Percentiles rank a stretch among this genome's conserved stretches.
Evolutionary conservation across 768 basidiomycete genomes (phyloP).

Genomic region (Cystofilobasidium capitatum): DNA sequence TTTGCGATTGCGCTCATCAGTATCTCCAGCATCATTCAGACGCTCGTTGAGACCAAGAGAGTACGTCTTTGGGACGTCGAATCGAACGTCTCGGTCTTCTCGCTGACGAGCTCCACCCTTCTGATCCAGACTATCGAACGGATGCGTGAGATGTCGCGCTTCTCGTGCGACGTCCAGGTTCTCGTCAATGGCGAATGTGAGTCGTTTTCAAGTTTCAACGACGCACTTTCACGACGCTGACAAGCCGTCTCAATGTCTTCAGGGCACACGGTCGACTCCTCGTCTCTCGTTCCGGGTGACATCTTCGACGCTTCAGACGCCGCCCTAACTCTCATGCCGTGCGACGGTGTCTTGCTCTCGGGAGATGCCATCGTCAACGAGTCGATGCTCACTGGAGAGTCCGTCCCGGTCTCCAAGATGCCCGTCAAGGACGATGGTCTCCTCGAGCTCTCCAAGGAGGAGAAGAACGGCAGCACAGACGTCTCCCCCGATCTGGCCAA

Average conservation of each 20-base stretch:
- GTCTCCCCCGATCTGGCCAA: conserved; percentile 54
- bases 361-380: conserved; percentile 98
- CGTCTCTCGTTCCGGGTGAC: conserved; percentile 80
- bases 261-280: conserved; percentile 68
- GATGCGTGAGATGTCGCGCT: conserved; percentile 93
- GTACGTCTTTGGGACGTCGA: conserved; percentile 25
- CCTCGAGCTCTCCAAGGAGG: conserved; percentile 50
- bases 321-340: conserved; percentile 64
- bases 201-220: conserved; percentile 36
- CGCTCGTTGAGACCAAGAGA: conserved; percentile 78
- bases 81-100: neutral
- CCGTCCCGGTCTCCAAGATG: conserved; percentile 86
- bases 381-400: conserved; percentile 95
- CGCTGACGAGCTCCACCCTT: neutral
- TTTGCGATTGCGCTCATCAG: conserved; percentile 93
- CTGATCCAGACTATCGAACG: conserved; percentile 64
- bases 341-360: conserved; percentile 81
- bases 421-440: conserved; percentile 74
- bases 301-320: conserved; percentile 77
- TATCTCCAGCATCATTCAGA: conserved; percentile 67
- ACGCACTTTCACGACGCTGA: no score
- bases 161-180: conserved; percentile 65
- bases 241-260: neutral
- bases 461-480: conserved; percentile 37
- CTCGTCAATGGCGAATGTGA: conserved; percentile 62